Evolutionary conservation across 768 basidiomycete genomes (phyloP).

Genomic region (Lactarius sp.): DNA sequence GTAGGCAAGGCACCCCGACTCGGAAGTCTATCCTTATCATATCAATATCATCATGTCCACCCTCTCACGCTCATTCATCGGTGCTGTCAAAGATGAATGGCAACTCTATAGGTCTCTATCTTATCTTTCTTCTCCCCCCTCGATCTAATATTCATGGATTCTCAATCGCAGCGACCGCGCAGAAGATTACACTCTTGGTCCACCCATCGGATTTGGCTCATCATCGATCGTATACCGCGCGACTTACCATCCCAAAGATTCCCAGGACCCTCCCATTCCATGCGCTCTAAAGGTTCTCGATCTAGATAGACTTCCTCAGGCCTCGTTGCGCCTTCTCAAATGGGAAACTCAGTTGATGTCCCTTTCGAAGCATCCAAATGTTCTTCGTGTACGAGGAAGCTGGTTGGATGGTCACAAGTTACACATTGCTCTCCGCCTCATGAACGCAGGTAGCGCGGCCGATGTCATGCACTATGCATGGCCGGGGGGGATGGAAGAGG

Average conservation of each 20-base stretch:
- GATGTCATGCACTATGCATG: constrained; percentile 82
- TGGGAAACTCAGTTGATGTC: constrained; percentile 92
- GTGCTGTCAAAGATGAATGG: constrained; percentile 83
- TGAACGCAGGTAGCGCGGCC: constrained; percentile 83
- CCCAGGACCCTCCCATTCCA: constrained; percentile 39
- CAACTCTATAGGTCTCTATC: constrained; percentile 61
- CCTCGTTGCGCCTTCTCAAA: constrained; percentile 66
- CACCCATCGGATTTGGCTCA: constrained; percentile 85
- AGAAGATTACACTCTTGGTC: constrained; percentile 68
- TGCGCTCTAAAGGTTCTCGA: constrained; percentile 90
- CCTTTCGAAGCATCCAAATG: constrained; percentile 88
- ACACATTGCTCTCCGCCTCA: constrained; percentile 81
- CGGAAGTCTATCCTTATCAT: not conserved
- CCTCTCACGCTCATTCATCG: constrained; percentile 47
- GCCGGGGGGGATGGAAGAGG: constrained; percentile 88
- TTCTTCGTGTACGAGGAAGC: constrained; percentile 83
- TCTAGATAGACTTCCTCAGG: constrained; percentile 70
- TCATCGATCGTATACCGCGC: constrained; percentile 89
- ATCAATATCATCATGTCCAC: not conserved
- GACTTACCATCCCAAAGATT: constrained; percentile 45
- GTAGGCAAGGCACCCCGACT: no score
- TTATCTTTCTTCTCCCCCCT: not conserved
- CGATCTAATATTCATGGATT: not conserved
- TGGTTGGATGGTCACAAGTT: constrained; percentile 85
- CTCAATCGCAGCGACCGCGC: constrained; percentile 50